Base-by-base conservation (phyloP, 2,329 filamentous ascomycete genomes). In the Fusarium musae region DNA sequence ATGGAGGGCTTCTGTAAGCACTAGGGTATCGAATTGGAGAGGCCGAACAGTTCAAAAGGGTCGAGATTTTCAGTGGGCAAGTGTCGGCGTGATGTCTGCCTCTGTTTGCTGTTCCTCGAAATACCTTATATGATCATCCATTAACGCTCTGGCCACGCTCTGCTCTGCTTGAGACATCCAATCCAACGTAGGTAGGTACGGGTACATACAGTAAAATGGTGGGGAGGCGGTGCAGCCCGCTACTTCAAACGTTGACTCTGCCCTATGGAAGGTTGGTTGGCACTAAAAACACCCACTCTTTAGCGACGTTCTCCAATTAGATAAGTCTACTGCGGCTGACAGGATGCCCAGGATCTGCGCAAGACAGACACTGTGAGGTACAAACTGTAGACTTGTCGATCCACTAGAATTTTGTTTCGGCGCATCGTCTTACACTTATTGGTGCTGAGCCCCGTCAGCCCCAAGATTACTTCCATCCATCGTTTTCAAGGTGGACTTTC, bases 211-310 rank as follows among this genome's bases (percentile, higher is more conserved):
- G 42, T 43, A 46, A 50, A 64, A 61, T 63, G 26, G 65, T 66
- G 53, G 66, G 63, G 66, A 52, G 67, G 71, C 67, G 59, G 70
- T 65, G 67, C 71, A 73, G 47, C 43, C 58, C 52, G 50, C 44
- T 36, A 56, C 57, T 44, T 37, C 19, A 58, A 46, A 39, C 58
- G 59, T 66, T 36, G 42, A 50, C 26, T 67, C 71, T 73, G 72
- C 72, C 72, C 72, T 74, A 75, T 72, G 65, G 72, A 74, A 70
- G 64, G 58, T 43, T 69, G 64, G 58, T 43, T 69, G 58, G 34
- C 40, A 64, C 52, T 42, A 13, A 32, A 42, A 63, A 43, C 42
- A 69, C 30, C 72, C 59, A 66, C 47, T 30, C 28, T 40, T 53
- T 65, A 17, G 11, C 26, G 12, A 19, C 49, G 32, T 30, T 44